Base-by-base conservation (phyloP, 306 rosid genomes). In the Astragalus membranaceus region DNA sequence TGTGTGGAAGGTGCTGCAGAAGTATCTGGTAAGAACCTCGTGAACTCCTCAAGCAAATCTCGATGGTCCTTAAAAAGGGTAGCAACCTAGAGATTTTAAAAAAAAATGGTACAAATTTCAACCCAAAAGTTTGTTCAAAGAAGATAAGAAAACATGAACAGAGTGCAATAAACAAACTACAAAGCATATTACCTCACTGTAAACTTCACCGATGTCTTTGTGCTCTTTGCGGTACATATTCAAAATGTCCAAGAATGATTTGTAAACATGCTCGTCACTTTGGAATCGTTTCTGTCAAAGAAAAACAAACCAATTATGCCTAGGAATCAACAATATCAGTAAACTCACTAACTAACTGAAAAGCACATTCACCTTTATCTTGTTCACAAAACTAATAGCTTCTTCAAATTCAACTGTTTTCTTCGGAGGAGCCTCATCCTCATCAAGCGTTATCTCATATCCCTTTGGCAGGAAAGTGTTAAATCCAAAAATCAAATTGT, bases 381-480 rank as follows among this genome's bases (percentile, higher is more conserved):
- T 95, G 86, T 88, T 89, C 35, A 95, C 99, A 71, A 95, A 95
- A 78, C 88, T 91, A 73, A 95, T 95, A 64, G 99, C 99, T 89
- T 95, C 97, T 44, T 91, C 96, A 72, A 95, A 95, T 70, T 91
- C 96, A 80, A 95, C 91, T 0, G 96, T 85, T 86, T 91, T 95
- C 89, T 95, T 95, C 13, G 92, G 90, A 79, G 83, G 83, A 70
- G 87, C 82, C 61, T 85, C 89, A 23, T 83, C 97, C 42, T 89
- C 97, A 7, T 91, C 97, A 9, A 87, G 87, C 7, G 97, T 95
- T 73, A 95, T 95, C 82, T 88, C 99, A 79, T 75, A 95, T 9
- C 99, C 99, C 84, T 91, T 95, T 8, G 99, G 99, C 86, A 95
- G 70, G 85, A 95, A 95, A 68, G 95, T 91, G 83, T 95, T 95